A percentile compares a stretch with the other conserved stretches of the same genome.
Conservation (phyloP, 2,329 filamentous ascomycete species). For the Curvularia sp. region DNA sequence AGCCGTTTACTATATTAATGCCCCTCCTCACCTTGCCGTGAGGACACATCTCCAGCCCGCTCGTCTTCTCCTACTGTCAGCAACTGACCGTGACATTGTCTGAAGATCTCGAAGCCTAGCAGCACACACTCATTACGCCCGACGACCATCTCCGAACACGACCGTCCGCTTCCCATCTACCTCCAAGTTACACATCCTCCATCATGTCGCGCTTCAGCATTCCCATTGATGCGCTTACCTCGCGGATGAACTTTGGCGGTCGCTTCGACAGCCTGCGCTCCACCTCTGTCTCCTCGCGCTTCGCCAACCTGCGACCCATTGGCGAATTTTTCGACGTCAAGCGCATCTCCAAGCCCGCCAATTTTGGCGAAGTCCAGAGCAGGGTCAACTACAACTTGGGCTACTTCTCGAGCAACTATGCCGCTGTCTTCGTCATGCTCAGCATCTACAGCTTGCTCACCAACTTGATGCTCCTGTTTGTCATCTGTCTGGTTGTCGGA, state of each 20-base stretch:
- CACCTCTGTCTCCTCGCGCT: constrained; percentile 79
- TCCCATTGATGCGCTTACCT: constrained; percentile 88
- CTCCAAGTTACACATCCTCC: constrained; percentile 16
- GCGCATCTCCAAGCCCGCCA: constrained; percentile 90
- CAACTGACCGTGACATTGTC: constrained; percentile 41
- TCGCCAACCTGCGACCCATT: constrained; percentile 89
- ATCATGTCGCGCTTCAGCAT: constrained; percentile 89
- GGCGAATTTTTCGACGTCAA: constrained; percentile 96
- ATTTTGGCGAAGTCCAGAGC: constrained; percentile 88
- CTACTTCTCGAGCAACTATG: constrained; percentile 99
- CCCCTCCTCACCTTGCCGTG: constrained; percentile 10
- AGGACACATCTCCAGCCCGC: constrained; percentile 42
- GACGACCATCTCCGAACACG: constrained; percentile 24
- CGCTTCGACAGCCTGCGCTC: constrained; percentile 84
- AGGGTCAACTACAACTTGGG: constrained; percentile 96
- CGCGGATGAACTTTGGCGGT: constrained; percentile 83
- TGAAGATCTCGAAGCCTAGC: constrained; percentile 41
- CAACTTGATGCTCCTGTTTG: constrained; percentile 85
- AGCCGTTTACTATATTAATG: constrained; percentile 30
- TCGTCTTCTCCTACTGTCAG: constrained; percentile 13
- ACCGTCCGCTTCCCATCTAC: constrained; percentile 12
- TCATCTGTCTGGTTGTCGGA: constrained; percentile 84
- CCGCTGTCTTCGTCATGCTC: constrained; percentile 90
- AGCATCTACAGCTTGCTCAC: constrained; percentile 94
- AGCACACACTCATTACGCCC: constrained; percentile 33